Evolutionary conservation across 2,329 filamentous ascomycete genomes (phyloP).

Genomic region (Penicillium sp.): DNA sequence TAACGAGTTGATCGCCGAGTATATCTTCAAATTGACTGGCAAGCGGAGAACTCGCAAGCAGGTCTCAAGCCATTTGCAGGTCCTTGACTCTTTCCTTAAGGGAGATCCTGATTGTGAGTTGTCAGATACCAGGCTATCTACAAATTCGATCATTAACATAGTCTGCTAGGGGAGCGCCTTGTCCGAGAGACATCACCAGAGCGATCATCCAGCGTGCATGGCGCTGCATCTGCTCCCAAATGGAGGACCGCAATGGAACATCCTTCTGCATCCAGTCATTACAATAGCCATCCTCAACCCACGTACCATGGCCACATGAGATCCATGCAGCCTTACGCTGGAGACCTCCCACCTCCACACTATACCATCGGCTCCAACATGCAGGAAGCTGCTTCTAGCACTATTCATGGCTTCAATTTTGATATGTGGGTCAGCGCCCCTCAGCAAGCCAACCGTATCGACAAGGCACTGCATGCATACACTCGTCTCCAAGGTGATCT

Average conservation of each 20-base stretch:
- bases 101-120: conserved; percentile 54
- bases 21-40: conserved; percentile 56
- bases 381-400: conserved; percentile 30
- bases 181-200: conserved; percentile 38
- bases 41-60: conserved; percentile 56
- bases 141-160: not conserved
- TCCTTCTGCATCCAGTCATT: conserved; percentile 30
- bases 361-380: conserved; percentile 36
- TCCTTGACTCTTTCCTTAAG: conserved; percentile 57
- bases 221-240: conserved; percentile 33
- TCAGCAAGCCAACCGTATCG: conserved; percentile 36
- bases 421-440: conserved; percentile 48
- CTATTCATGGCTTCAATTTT: conserved; percentile 42
- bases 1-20: conserved; percentile 62
- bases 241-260: conserved; percentile 37
- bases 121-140: not conserved
- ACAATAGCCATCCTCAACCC: conserved; percentile 27
- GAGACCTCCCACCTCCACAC: conserved; percentile 36
- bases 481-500: conserved; percentile 44
- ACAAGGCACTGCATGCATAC: conserved; percentile 46
- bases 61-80: conserved; percentile 64
- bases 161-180: conserved; percentile 37
- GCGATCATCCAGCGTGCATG: conserved; percentile 32
- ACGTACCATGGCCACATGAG: conserved; percentile 35
- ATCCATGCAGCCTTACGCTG: conserved; percentile 33